Percentiles rank a stretch among this genome's conserved stretches.
phyloP scores from a whole-genome alignment of 169 alveolate species.

The Plasmodium adleri region DNA sequence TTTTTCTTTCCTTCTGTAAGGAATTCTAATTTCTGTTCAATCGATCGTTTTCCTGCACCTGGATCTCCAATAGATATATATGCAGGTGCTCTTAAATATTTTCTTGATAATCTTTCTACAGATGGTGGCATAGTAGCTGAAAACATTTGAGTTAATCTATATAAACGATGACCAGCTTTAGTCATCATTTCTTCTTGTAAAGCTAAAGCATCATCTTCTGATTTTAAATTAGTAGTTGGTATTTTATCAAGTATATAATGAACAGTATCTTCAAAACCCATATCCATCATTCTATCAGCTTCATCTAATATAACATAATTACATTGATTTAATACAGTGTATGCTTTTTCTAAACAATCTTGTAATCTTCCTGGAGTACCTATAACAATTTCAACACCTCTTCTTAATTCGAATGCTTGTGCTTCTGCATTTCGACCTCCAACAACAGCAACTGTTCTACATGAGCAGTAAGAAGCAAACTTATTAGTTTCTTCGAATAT shows the following conservation, averaged over 20 bases:
- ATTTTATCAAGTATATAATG: slow-evolving; percentile 93
- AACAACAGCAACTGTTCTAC: slow-evolving; percentile 94
- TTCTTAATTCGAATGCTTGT: slow-evolving; percentile 93
- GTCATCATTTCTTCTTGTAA: slow-evolving; percentile 89
- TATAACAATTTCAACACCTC: slow-evolving; percentile 96
- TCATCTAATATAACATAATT: slow-evolving; percentile 96
- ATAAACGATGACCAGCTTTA: slow-evolving; percentile 90
- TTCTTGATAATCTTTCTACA: slow-evolving; percentile 94
- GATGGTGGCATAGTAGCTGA: slow-evolving; percentile 98
- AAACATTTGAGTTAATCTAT: slow-evolving; percentile 94
- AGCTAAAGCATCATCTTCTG: slow-evolving; percentile 90
- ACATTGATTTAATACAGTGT: slow-evolving; percentile 94
- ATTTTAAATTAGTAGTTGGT: slow-evolving; percentile 90
- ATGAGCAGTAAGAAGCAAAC: slow-evolving; percentile 87
- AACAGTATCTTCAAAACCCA: slow-evolving; percentile 97
- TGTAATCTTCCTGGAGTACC: slow-evolving; percentile 99
- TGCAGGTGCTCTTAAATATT: slow-evolving; percentile 92
- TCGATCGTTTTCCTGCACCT: slow-evolving; percentile 95
- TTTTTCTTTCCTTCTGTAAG: slow-evolving; percentile 90
- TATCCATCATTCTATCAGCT: slow-evolving; percentile 98
- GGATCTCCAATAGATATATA: slow-evolving; percentile 95
- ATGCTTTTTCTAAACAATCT: slow-evolving; percentile 94
- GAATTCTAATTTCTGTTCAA: slow-evolving; percentile 93
- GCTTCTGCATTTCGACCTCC: slow-evolving; percentile 97
- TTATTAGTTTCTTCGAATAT: slow-evolving; percentile 94